A percentile compares a stretch with the other conserved stretches of the same genome.
Evolutionary conservation across 2,329 filamentous ascomycete species (phyloP).

Genomic region (Colletotrichum melonis): DNA sequence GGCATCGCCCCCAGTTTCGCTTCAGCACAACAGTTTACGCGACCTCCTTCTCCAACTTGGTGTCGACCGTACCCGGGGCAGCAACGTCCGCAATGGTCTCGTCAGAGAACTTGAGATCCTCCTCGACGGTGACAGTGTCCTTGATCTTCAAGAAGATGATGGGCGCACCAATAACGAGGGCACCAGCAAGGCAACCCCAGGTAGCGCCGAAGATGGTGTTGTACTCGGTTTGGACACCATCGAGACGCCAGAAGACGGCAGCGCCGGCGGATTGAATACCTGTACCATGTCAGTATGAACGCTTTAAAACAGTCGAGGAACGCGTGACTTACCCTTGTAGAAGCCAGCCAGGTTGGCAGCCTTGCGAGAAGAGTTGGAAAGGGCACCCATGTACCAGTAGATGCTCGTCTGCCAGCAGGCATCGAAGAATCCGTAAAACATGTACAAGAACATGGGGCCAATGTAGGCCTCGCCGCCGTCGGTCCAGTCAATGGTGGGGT

Average conservation of each 20-base stretch:
- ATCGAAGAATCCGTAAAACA: slow-evolving; percentile 91
- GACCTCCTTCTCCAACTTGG: slow-evolving; percentile 17
- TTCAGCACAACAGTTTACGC: not conserved
- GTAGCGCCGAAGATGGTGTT: slow-evolving; percentile 76
- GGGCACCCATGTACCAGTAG: slow-evolving; percentile 96
- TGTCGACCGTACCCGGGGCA: slow-evolving; percentile 37
- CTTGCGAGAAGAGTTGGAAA: slow-evolving; percentile 93
- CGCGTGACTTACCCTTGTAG: slow-evolving; percentile 71
- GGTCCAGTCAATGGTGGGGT: slow-evolving; percentile 69
- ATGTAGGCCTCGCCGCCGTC: slow-evolving; percentile 69
- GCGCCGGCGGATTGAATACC: slow-evolving; percentile 86
- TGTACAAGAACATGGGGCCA: slow-evolving; percentile 88
- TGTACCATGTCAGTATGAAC: slow-evolving; percentile 38
- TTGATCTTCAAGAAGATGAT: slow-evolving; percentile 83
- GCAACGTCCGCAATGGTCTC: slow-evolving; percentile 81
- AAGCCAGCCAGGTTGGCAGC: slow-evolving; percentile 92
- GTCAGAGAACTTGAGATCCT: slow-evolving; percentile 87
- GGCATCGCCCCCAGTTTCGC: not conserved
- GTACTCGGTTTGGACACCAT: slow-evolving; percentile 71
- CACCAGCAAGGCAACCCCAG: slow-evolving; percentile 81
- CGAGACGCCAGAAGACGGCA: slow-evolving; percentile 80
- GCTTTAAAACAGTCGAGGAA: not conserved
- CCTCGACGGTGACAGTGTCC: slow-evolving; percentile 83
- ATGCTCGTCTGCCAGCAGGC: slow-evolving; percentile 90
- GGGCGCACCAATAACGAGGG: slow-evolving; percentile 80